Evolutionary conservation across 2,329 filamentous ascomycete genomes (phyloP).

Genomic region (Aureobasidium sp.): DNA sequence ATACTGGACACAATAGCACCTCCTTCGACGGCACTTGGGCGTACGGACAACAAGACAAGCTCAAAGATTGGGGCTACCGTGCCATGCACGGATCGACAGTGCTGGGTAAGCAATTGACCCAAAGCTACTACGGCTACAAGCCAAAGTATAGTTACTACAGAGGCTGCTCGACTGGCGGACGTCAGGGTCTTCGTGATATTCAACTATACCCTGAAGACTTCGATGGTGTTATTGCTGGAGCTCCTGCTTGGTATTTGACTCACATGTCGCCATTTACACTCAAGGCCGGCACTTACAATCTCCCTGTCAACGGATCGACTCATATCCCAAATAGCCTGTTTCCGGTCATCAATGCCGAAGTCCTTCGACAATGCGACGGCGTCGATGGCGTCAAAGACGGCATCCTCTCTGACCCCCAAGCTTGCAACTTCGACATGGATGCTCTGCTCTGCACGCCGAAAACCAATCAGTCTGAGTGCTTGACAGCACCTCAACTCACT

Average conservation of each 20-base stretch:
- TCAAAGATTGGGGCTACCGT: slow-evolving; percentile 33
- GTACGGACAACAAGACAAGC: slow-evolving; percentile 28
- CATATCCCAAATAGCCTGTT: slow-evolving; percentile 39
- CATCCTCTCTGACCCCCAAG: slow-evolving; percentile 41
- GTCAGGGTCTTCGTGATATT: slow-evolving; percentile 49
- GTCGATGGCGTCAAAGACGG: slow-evolving; percentile 43
- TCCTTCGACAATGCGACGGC: slow-evolving; percentile 43
- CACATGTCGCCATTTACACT: slow-evolving; percentile 40
- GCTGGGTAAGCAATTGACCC: slow-evolving; percentile 40
- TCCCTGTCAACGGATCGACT: slow-evolving; percentile 36
- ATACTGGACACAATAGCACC: slow-evolving; percentile 39
- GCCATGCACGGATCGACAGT: slow-evolving; percentile 43
- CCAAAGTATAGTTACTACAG: slow-evolving; percentile 45
- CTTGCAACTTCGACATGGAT: slow-evolving; percentile 39
- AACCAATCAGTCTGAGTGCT: slow-evolving; percentile 28
- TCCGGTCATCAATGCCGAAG: slow-evolving; percentile 35
- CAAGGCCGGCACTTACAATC: slow-evolving; percentile 41
- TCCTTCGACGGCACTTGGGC: slow-evolving; percentile 31
- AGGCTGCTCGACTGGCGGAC: slow-evolving; percentile 53
- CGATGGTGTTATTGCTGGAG: slow-evolving; percentile 49
- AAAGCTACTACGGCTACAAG: slow-evolving; percentile 40
- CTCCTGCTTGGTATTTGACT: slow-evolving; percentile 43
- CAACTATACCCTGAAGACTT: slow-evolving; percentile 50
- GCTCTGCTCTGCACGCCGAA: slow-evolving; percentile 32
- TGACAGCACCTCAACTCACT: slow-evolving; percentile 37